These are phyloP conservation scores for Sarocladiaceae sp. DNA, from an alignment of 2,329 filamentous ascomycete species.

Conservation along the genomic window DNA sequence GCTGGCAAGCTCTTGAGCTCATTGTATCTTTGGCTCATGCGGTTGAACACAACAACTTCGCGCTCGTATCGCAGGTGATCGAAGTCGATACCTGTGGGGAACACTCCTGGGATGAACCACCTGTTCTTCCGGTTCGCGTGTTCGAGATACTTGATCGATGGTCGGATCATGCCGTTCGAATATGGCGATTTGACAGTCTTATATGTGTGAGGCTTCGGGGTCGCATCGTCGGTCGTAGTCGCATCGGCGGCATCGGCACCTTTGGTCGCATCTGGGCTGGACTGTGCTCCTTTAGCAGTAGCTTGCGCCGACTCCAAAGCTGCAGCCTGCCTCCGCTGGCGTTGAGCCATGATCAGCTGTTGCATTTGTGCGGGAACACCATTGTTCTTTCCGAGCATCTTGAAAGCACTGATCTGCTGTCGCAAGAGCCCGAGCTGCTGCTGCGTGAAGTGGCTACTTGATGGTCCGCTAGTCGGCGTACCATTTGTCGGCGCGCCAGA, in stretches of 20 bases:
- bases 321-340: slow-evolving; percentile 59
- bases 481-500: slow-evolving; percentile 23
- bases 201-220: slow-evolving; percentile 49
- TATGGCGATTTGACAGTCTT: slow-evolving; percentile 76
- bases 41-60: slow-evolving; percentile 84
- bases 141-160: slow-evolving; percentile 71
- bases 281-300: slow-evolving; percentile 22
- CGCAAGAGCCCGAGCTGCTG: slow-evolving; percentile 77
- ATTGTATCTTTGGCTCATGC: slow-evolving; percentile 77
- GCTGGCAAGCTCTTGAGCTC: slow-evolving; percentile 81
- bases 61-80: slow-evolving; percentile 82
- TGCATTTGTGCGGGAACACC: slow-evolving; percentile 76
- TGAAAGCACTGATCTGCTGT: slow-evolving; percentile 88
- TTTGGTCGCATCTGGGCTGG: slow-evolving; percentile 31
- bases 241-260: slow-evolving; percentile 28
- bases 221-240: slow-evolving; percentile 25
- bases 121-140: slow-evolving; percentile 74
- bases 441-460: slow-evolving; percentile 62
- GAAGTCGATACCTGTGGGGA: slow-evolving; percentile 84
- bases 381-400: slow-evolving; percentile 80
- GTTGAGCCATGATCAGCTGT: slow-evolving; percentile 75
- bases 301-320: slow-evolving; percentile 31
- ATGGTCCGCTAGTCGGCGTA: slow-evolving; percentile 22
- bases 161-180: slow-evolving; percentile 45
- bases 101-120: slow-evolving; percentile 78